Conservation (phyloP, 2,329 filamentous ascomycete species). For the Magnaporthiopsis poae region DNA sequence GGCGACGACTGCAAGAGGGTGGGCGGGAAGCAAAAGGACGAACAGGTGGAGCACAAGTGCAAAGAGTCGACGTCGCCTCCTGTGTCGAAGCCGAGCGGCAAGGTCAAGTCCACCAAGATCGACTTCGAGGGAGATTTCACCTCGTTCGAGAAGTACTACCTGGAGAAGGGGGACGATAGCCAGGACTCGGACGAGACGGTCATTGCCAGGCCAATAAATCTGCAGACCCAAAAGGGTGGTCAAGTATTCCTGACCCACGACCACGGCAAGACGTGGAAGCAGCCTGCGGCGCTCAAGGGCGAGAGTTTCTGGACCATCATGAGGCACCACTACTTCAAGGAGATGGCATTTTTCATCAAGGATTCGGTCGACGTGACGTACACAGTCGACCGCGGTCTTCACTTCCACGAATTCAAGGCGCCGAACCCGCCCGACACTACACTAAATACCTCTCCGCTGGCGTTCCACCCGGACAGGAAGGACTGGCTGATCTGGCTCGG, state of each 20-base stretch:
- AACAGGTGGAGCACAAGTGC: conserved; percentile 67
- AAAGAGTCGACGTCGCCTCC: conserved; percentile 44
- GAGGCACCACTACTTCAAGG: conserved; percentile 71
- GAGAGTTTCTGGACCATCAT: conserved; percentile 62
- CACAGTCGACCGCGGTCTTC: conserved; percentile 67
- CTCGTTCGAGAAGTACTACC: conserved; percentile 55
- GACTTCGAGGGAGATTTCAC: conserved; percentile 51
- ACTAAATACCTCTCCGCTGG: conserved; percentile 35
- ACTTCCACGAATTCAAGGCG: conserved; percentile 63
- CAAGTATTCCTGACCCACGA: conserved; percentile 68
- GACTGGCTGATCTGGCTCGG: conserved; percentile 93
- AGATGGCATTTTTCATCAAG: conserved; percentile 80
- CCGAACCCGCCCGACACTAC: conserved; percentile 26
- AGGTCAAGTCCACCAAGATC: conserved; percentile 50
- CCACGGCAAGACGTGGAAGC: conserved; percentile 79
- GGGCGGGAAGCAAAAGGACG: conserved; percentile 55
- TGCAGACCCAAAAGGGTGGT: conserved; percentile 40
- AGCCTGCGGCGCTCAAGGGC: conserved; percentile 50
- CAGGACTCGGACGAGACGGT: conserved; percentile 54
- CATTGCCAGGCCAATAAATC: conserved; percentile 40
- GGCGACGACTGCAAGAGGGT: conserved; percentile 62
- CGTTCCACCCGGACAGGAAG: conserved; percentile 75
- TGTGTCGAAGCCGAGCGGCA: conserved; percentile 50
- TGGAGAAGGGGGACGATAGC: conserved; percentile 63
- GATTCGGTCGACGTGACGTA: conserved; percentile 58